Evolutionary conservation across 2,329 filamentous ascomycete genomes (phyloP), one percentile per base, ranked within the genome.

Genomic region (Trichoderma sp.): DNA sequence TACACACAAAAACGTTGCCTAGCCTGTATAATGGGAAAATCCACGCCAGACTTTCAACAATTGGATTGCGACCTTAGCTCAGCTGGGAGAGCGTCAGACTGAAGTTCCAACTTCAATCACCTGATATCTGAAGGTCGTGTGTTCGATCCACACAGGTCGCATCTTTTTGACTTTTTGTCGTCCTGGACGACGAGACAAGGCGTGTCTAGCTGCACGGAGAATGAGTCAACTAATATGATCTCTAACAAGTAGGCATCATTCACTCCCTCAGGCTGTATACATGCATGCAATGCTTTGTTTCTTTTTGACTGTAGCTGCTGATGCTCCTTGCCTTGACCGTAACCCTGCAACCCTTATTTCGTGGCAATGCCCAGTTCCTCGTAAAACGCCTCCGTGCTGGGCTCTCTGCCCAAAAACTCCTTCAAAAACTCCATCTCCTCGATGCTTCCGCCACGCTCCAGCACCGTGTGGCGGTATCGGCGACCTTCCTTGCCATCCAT

Each of bases 371-470:
- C 91, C 58, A 95, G 79, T 74, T 94, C 91, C 76, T 85, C 84
- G 77, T 93, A 94, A 73, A 95, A 95, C 1, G 91, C 86, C 73
- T 94, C 90, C 0, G 86, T 88, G 74, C 85, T 92, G 0, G 91
- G 91, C 78, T 90, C 86, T 69, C 91, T 80, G 7, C 91, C 90
- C 65, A 95, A 75, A 78, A 94, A 95, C 70, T 92, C 87, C 79
- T 90, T 88, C 65, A 95, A 77, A 12, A 89, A 90, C 68, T 87
- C 81, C 90, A 94, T 92, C 80, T 94, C 91, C 70, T 93, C 90
- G 75, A 89, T 88, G 70, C 86, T 88, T 0, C 91, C 91, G 44
- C 91, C 91, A 69, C 86, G 87, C 79, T 93, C 89, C 5, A 95
- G 80, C 24, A 95, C 90, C 0, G 87, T 90, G 76, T 92, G 89